These are phyloP conservation scores for Trapa bicornis DNA, from an alignment of 345 rosid species.

Conservation along the genomic window DNA sequence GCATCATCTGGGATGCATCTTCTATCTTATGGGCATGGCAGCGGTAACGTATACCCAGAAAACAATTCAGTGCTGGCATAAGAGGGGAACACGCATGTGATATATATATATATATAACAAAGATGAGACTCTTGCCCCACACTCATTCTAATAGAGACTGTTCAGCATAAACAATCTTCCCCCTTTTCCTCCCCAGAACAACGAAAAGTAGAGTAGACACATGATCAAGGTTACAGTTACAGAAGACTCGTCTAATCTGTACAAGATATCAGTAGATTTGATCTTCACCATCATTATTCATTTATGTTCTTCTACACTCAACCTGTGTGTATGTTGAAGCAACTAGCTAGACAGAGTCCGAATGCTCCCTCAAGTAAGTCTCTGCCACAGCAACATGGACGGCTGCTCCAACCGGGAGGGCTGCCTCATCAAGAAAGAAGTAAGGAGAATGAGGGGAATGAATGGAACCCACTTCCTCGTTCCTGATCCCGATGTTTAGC, in stretches of 20 bases:
- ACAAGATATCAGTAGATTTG: background rate
- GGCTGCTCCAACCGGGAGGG: constrained; percentile 73
- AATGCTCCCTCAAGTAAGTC: constrained; percentile 33
- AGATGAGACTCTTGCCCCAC: too few relatives aligned
- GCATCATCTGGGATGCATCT: too few relatives aligned
- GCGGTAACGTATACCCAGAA: background rate
- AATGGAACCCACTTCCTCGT: constrained; percentile 51
- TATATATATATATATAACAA: too few relatives aligned
- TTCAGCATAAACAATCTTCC: too few relatives aligned
- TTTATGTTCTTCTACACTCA: background rate
- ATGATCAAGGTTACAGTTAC: too few relatives aligned
- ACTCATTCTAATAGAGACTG: too few relatives aligned
- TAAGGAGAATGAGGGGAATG: constrained; percentile 61
- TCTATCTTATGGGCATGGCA: too few relatives aligned
- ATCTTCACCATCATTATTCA: background rate
- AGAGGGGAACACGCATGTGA: background rate
- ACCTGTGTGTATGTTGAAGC: too few relatives aligned
- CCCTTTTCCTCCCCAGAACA: too few relatives aligned
- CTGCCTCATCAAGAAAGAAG: constrained; percentile 69
- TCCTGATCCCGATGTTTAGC: constrained; percentile 55
- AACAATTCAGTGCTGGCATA: background rate
- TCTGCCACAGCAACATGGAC: constrained; percentile 58
- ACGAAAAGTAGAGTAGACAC: too few relatives aligned
- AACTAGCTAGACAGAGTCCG: background rate
- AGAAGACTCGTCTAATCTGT: background rate